Conservation (phyloP, 306 rosid species). For the Biancaea sappan region DNA sequence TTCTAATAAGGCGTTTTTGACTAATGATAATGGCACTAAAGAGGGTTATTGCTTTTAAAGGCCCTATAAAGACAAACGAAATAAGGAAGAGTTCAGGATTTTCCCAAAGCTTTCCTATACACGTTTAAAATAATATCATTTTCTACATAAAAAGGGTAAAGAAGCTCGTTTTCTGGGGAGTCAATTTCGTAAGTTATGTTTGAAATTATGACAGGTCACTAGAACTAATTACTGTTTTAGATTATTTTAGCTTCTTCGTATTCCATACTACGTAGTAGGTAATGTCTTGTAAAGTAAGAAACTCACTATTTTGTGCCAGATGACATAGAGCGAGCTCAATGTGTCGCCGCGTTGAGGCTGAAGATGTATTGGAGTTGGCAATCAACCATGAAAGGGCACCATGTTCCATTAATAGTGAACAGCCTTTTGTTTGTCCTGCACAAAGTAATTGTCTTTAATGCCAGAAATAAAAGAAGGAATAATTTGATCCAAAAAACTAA, state of each 20-base stretch:
- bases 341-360: conserved; percentile 62
- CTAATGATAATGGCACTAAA: not conserved
- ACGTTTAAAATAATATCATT: not conserved
- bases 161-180: not conserved
- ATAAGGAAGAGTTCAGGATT: not conserved
- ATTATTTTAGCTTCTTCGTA: not conserved
- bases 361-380: conserved; percentile 44
- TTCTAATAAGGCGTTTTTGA: not conserved
- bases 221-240: not conserved
- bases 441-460: not conserved
- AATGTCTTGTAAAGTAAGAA: not conserved
- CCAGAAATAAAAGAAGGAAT: not conserved
- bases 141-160: too few species aligned
- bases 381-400: conserved; percentile 64
- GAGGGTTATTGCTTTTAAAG: too few species aligned
- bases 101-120: not conserved
- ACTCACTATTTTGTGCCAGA: conserved; percentile 73
- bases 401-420: conserved; percentile 58
- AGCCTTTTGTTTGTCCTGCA: conserved; percentile 62
- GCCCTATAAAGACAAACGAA: not conserved
- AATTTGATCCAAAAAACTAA: not conserved
- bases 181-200: not conserved
- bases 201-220: not conserved
- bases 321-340: conserved; percentile 72
- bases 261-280: not conserved